Conservation (phyloP, 2,329 filamentous ascomycete species). For the Cephalotrichum gorgonifer region DNA sequence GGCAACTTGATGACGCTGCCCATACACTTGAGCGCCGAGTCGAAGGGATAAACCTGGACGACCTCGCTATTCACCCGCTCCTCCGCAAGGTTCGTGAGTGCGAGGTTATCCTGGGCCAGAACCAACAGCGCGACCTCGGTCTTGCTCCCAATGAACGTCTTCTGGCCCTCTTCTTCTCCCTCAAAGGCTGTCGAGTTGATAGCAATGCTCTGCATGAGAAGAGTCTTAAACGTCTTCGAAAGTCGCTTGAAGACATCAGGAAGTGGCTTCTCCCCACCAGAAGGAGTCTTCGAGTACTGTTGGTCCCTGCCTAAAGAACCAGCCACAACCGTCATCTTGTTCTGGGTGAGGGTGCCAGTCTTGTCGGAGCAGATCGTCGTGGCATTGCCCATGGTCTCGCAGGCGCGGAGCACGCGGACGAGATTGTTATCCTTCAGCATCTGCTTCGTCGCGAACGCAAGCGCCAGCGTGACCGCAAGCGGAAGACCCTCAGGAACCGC, state of each 20-base stretch:
- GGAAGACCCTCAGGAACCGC: constrained; percentile 58
- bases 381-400: constrained; percentile 63
- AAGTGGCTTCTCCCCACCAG: neutral
- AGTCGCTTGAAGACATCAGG: neutral
- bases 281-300: neutral
- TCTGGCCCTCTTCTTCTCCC: constrained; percentile 31
- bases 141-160: constrained; percentile 42
- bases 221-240: constrained; percentile 2
- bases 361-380: constrained; percentile 58
- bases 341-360: constrained; percentile 31
- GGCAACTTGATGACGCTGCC: constrained; percentile 38
- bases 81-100: constrained; percentile 33
- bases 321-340: constrained; percentile 65
- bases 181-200: constrained; percentile 52
- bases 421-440: constrained; percentile 63
- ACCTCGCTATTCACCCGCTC: constrained; percentile 33
- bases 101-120: constrained; percentile 37
- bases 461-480: constrained; percentile 55
- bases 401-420: constrained; percentile 55
- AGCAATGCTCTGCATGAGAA: constrained; percentile 30
- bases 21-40: constrained; percentile 45
- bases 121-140: constrained; percentile 43
- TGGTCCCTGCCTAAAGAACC: constrained; percentile 42
- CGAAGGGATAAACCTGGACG: constrained; percentile 40
- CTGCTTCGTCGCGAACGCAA: constrained; percentile 58